Percentiles rank a stretch among this genome's conserved stretches.
Evolutionary conservation across 306 rosid genomes (phyloP).

Genomic region (Neltuma alba): DNA sequence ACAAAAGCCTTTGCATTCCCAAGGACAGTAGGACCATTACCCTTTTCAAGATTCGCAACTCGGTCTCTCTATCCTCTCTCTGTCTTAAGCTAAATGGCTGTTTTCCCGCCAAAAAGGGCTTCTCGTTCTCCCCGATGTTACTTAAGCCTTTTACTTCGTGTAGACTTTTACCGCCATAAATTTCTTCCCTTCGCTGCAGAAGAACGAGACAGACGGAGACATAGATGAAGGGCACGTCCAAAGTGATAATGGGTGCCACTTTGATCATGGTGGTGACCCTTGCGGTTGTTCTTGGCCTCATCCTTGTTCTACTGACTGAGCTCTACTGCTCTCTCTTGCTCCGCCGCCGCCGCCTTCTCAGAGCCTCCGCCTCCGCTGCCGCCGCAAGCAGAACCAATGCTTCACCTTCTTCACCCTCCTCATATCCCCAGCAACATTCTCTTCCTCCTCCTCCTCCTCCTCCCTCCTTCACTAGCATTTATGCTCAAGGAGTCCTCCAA

Average conservation of each 20-base stretch:
- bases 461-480: conserved; percentile 47
- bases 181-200: conserved; percentile 6
- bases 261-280: conserved; percentile 81
- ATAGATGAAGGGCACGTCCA: conserved; percentile 78
- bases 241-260: conserved; percentile 86
- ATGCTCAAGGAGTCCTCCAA: conserved; percentile 65
- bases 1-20: conserved; percentile 53
- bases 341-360: conserved; percentile 70
- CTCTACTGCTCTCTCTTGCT: conserved; percentile 88
- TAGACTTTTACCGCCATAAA: conserved; percentile 33
- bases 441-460: neutral
- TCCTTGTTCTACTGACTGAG: conserved; percentile 79
- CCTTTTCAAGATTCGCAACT: conserved; percentile 40
- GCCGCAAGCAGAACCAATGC: conserved; percentile 11
- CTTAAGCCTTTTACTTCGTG: neutral
- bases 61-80: conserved; percentile 13
- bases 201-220: neutral
- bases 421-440: conserved; percentile 38
- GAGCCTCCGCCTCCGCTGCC: conserved; percentile 34
- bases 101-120: conserved; percentile 69
- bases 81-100: conserved; percentile 32
- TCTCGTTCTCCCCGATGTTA: conserved; percentile 32
- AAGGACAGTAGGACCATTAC: conserved; percentile 35
- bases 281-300: conserved; percentile 72
- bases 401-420: conserved; percentile 38